Evolutionary conservation across 2,329 filamentous ascomycete species (phyloP), one percentile per base, ranked within the genome.

Genomic region (Chaetomiaceae sp.): DNA sequence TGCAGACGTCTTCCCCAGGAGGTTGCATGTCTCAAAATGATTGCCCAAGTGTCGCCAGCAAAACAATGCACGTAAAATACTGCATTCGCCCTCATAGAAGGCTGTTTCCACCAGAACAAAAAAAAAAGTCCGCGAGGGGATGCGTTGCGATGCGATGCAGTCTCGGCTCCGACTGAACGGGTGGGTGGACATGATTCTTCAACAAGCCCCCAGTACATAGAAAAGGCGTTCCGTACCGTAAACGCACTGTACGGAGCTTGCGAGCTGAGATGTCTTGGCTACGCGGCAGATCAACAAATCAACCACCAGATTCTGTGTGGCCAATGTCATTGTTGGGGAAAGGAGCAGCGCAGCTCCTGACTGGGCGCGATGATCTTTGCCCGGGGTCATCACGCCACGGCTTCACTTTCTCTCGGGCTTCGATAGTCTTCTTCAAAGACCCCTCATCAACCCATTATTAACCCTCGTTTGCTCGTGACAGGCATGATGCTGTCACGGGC

Each of bases 251-350:
- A 56, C 38, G 54, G 51, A 48, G 32, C 37, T 36, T 27, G 16
- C 29, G 16, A 44, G 42, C 51, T 53, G 48, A 53, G 44, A 40
- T 43, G 37, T 30, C 59, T 58, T 59, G 56, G 56, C 56, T 51
- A 37, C 47, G 52, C 53, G 51, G 56, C 55, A 60, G 59, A 61
- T 56, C 56, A 60, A 46, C 58, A 52, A 53, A 54, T 49, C 55
- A 58, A 55, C 42, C 56, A 36, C 41, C 52, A 47, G 53, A 38
- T 33, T 38, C 33, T 18, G 47, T 14, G 27, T 27, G 32, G 18
- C 21, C 38, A 45, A n/a, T 9, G 16, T 40, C 25, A 27, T 48
- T 42, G 37, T 25, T n/a, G 37, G 42, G 45, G 36, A 20, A 34
- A 37, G 47, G 33, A 25, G 30, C 43, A 32, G 1, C n/a, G n/a